These are phyloP conservation scores for Tuctoria greenei DNA, from an alignment of 176 grass and related monocot species.

Conservation along the genomic window DNA sequence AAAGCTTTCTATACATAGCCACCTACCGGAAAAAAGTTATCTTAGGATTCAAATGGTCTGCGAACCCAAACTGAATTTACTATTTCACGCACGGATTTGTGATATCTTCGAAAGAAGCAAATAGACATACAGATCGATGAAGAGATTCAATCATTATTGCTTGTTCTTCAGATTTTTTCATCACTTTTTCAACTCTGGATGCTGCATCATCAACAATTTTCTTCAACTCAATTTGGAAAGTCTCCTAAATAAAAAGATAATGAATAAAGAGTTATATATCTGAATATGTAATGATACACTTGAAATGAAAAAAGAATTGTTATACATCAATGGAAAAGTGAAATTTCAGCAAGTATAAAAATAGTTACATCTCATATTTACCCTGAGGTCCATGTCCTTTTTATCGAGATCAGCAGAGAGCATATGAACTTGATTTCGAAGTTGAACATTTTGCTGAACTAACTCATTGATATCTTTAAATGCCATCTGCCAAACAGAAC, in stretches of 20 bases:
- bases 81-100: constrained; percentile 1
- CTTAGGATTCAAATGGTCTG: constrained; percentile 26
- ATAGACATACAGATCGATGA: constrained; percentile 77
- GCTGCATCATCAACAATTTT: constrained; percentile 59
- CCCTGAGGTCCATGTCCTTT: constrained; percentile 75
- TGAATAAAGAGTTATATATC: background rate
- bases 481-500: constrained; percentile 60
- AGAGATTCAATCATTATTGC: constrained; percentile 92
- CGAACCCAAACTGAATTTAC: background rate
- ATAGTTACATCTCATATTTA: constrained; percentile 29
- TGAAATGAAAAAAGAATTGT: background rate
- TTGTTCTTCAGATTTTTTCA: constrained; percentile 96
- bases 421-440: constrained; percentile 70
- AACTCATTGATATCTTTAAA: constrained; percentile 85
- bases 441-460: constrained; percentile 91
- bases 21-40: constrained; percentile 48
- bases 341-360: background rate
- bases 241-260: constrained; percentile 61
- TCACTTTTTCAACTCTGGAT: constrained; percentile 76
- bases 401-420: constrained; percentile 72
- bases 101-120: constrained; percentile 9
- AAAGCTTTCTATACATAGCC: constrained; percentile 89
- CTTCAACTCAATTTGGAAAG: constrained; percentile 76
- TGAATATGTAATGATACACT: background rate
- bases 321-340: constrained; percentile 1